Evolutionary conservation across 2,329 filamentous ascomycete genomes (phyloP).

Genomic region (Fusarium devonianum): DNA sequence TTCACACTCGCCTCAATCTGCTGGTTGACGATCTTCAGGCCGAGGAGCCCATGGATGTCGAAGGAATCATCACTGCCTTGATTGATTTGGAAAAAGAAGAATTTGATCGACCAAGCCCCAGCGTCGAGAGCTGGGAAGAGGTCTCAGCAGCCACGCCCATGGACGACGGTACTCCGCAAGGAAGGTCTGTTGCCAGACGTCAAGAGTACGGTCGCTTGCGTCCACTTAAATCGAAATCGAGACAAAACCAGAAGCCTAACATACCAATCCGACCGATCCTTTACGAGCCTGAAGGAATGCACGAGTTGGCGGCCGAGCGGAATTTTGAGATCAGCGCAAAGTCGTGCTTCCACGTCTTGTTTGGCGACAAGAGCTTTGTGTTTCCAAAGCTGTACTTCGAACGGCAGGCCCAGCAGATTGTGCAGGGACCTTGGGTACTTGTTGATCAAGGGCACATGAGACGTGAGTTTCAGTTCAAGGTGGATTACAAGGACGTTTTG

Average conservation of each 20-base stretch:
- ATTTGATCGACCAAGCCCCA: slow-evolving; percentile 68
- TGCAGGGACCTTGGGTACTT: slow-evolving; percentile 84
- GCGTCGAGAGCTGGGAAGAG: slow-evolving; percentile 91
- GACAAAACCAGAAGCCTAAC: slow-evolving; percentile 73
- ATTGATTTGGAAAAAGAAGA: slow-evolving; percentile 75
- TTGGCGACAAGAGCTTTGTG: slow-evolving; percentile 93
- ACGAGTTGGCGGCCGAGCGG: slow-evolving; percentile 75
- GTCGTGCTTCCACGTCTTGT: slow-evolving; percentile 93
- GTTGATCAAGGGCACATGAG: slow-evolving; percentile 74
- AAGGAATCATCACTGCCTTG: slow-evolving; percentile 74
- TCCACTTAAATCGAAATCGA: slow-evolving; percentile 45
- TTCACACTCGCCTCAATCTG: slow-evolving; percentile 85
- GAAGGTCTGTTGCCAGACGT: slow-evolving; percentile 46
- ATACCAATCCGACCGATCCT: slow-evolving; percentile 81
- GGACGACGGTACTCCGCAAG: slow-evolving; percentile 56
- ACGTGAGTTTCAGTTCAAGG: slow-evolving; percentile 82
- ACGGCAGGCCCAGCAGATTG: slow-evolving; percentile 77
- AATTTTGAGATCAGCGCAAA: slow-evolving; percentile 93
- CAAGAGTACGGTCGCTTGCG: slow-evolving; percentile 48
- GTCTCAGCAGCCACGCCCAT: slow-evolving; percentile 69
- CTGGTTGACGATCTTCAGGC: slow-evolving; percentile 81
- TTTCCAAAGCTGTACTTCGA: slow-evolving; percentile 93
- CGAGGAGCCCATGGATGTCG: slow-evolving; percentile 71
- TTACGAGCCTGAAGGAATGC: slow-evolving; percentile 85
- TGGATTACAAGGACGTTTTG: slow-evolving; percentile 71